phyloP scores from a whole-genome alignment of 2,329 filamentous ascomycete genomes.

The Calonectria ilicicola region DNA sequence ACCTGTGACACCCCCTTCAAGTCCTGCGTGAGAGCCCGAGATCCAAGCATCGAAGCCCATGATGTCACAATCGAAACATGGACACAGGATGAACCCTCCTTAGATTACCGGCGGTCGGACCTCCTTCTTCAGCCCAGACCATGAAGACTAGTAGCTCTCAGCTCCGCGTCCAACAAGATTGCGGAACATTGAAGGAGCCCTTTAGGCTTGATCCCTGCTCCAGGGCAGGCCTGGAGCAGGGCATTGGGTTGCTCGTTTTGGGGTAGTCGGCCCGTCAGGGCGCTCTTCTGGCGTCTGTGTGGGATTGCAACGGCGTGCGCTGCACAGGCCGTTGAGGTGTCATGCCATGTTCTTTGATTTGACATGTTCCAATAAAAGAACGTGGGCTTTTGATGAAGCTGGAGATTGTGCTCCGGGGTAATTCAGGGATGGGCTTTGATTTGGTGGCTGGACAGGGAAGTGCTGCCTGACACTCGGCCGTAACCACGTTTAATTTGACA shows the following conservation, averaged over 20 bases:
- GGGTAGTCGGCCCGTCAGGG: neutral
- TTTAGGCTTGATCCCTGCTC: neutral
- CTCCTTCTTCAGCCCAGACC: neutral
- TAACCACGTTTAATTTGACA: constrained; percentile 1
- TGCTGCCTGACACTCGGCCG: neutral
- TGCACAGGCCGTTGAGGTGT: neutral
- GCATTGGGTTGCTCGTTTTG: neutral
- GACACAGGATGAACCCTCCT: constrained; percentile 1
- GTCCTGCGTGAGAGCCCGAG: neutral
- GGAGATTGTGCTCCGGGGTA: neutral
- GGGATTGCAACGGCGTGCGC: neutral
- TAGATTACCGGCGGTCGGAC: neutral
- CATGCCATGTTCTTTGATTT: neutral
- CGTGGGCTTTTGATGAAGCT: neutral
- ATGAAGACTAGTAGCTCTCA: neutral
- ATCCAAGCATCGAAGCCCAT: neutral
- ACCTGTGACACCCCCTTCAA: neutral
- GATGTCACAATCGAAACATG: constrained; percentile 1
- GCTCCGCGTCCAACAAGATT: neutral
- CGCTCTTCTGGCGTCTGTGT: neutral
- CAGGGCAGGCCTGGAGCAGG: neutral
- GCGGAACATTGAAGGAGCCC: neutral
- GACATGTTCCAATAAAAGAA: constrained; percentile 6
- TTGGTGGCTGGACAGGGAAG: neutral
- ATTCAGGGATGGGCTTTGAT: neutral